Base-by-base conservation (phyloP, 176 grass and related monocot species). In the Bothriochloa decipiens region DNA sequence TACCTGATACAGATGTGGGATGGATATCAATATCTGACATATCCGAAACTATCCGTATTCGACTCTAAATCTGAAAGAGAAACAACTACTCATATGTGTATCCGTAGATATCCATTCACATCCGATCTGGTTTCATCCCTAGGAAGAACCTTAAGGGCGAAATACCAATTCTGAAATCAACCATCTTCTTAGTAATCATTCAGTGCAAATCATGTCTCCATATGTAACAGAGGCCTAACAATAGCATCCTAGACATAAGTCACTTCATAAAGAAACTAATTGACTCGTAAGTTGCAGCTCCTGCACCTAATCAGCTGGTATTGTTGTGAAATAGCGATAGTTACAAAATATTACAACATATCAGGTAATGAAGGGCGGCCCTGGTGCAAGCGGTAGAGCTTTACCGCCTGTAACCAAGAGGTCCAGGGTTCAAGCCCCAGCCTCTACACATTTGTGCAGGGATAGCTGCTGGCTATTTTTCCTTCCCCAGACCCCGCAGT, bases 331-430 rank as follows among this genome's bases (percentile, higher is more conserved):
- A 70, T 55, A 70, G 18, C 15, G 63, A 13, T 81, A 39, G n/a
- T 40, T 45, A 85, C 32, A 32, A 67, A 46, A 80, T 29, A 70
- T 63, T 65, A 72, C 41, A 53, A 23, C 42, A 65, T 75, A 27
- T 47, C 26, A 7, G n/a, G n/a, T n/a, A n/a, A n/a, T n/a, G n/a
- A n/a, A n/a, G n/a, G n/a, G n/a, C n/a, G n/a, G n/a, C n/a, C n/a
- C n/a, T n/a, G n/a, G n/a, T n/a, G n/a, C n/a, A n/a, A n/a, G n/a
- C n/a, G n/a, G n/a, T n/a, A n/a, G n/a, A n/a, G n/a, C n/a, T n/a
- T n/a, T n/a, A n/a, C n/a, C n/a, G n/a, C n/a, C n/a, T n/a, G n/a
- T n/a, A n/a, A n/a, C n/a, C n/a, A n/a, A n/a, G n/a, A n/a, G n/a
- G n/a, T n/a, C n/a, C n/a, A n/a, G n/a, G n/a, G n/a, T n/a, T n/a